These are phyloP conservation scores for Gaertneriomyces semiglobifer DNA, from an alignment of 192 early-diverging fungal species.

Conservation along the genomic window DNA sequence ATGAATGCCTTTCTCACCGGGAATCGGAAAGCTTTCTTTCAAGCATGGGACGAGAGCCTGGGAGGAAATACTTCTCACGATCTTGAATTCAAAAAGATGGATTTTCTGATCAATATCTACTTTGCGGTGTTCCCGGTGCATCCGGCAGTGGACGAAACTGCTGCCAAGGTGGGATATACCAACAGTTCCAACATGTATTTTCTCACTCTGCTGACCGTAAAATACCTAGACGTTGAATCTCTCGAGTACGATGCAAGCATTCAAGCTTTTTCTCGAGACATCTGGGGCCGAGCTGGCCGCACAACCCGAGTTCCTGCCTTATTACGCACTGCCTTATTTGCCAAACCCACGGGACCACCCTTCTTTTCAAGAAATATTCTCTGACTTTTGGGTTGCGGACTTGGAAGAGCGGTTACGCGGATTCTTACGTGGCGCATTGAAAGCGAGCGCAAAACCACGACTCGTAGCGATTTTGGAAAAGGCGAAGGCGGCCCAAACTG, in stretches of 20 bases:
- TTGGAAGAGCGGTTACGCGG: constrained; percentile 31
- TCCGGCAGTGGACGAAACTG: constrained; percentile 21
- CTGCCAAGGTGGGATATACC: constrained; percentile 20
- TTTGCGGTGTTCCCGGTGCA: constrained; percentile 51
- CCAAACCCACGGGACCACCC: constrained; percentile 52
- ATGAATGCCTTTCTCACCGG: constrained; percentile 43
- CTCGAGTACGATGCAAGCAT: constrained; percentile 40
- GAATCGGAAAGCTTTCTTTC: constrained; percentile 43
- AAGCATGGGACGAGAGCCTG: constrained; percentile 48
- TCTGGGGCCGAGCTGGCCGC: constrained; percentile 44
- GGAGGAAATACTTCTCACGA: constrained; percentile 21
- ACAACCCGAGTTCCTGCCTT: constrained; percentile 47
- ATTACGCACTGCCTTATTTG: constrained; percentile 55
- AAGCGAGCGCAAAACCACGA: constrained; percentile 24
- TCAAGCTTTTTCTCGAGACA: constrained; percentile 52
- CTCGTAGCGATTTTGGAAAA: constrained; percentile 31
- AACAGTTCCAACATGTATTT: neutral
- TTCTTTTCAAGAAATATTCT: constrained; percentile 46
- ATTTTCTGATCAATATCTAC: constrained; percentile 46
- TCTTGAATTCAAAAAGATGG: constrained; percentile 34
- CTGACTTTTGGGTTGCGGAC: constrained; percentile 28
- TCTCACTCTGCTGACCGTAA: neutral
- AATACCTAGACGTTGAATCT: neutral
- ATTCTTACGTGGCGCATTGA: constrained; percentile 36
- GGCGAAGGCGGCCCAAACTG: neutral